Evolutionary conservation across 371 early-diverging fungal genomes (phyloP).

Genomic region (Lichtheimia hyalospora): DNA sequence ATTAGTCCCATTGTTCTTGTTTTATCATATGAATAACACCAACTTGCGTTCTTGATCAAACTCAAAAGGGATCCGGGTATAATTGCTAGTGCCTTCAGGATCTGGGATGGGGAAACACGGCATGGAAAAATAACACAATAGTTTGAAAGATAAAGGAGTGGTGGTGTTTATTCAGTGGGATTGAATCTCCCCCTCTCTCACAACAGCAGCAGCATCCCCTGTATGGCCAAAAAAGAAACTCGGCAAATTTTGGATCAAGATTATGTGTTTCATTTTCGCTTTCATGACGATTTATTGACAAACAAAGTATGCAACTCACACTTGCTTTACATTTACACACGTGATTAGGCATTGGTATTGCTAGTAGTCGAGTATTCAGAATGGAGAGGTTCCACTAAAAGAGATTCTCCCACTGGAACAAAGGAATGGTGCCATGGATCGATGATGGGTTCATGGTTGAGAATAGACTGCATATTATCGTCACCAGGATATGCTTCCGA

Average conservation of each 20-base stretch:
- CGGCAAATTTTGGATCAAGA: not conserved
- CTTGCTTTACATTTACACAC: no score
- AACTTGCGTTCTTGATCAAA: conserved; percentile 43
- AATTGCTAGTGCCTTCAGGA: conserved; percentile 23
- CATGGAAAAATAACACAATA: not conserved
- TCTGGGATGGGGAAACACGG: conserved; percentile 11
- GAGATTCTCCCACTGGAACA: no score
- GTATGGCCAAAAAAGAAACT: not conserved
- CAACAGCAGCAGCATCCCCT: not conserved
- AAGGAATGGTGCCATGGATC: no score
- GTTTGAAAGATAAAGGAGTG: not conserved
- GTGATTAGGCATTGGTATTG: no score
- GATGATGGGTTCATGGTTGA: no score
- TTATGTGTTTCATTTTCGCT: not conserved
- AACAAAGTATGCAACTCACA: not conserved
- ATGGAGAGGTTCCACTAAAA: no score
- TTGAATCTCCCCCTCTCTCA: not conserved
- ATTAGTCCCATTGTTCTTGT: not conserved
- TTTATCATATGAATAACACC: no score
- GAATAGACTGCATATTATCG: no score
- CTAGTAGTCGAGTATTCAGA: no score
- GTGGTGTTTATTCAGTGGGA: not conserved
- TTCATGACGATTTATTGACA: not conserved
- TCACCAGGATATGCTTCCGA: no score
- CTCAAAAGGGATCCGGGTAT: conserved; percentile 33